Evolutionary conservation across 306 rosid genomes (phyloP).

Genomic region (Mimosa bimucronata): DNA sequence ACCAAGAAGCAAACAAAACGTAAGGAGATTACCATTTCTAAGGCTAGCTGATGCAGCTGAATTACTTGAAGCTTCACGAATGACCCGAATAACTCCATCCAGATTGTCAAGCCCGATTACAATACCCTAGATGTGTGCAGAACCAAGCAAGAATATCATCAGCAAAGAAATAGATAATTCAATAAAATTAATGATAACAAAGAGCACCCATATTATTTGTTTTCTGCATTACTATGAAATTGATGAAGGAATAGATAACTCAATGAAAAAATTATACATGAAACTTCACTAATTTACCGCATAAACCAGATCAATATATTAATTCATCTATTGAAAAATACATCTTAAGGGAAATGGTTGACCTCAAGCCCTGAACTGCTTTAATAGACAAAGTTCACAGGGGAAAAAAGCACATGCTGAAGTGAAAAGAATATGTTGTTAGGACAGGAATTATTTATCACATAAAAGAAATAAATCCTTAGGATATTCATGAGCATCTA

Average conservation of each 20-base stretch:
- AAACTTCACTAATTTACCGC: not conserved
- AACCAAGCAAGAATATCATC: conserved; percentile 28
- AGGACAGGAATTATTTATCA: not conserved
- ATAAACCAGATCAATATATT: not conserved
- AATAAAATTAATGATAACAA: not conserved
- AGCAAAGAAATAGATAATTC: not conserved
- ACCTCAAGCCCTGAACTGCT: not conserved
- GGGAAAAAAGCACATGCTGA: not conserved
- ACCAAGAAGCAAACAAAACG: conserved; percentile 15
- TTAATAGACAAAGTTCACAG: not conserved
- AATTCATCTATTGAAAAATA: not conserved
- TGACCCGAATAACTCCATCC: conserved; percentile 70
- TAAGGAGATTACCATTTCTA: conserved; percentile 59
- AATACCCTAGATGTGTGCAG: conserved; percentile 67
- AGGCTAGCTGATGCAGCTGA: conserved; percentile 66
- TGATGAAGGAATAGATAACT: not conserved
- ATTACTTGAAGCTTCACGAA: conserved; percentile 81
- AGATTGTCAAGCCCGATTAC: conserved; percentile 84
- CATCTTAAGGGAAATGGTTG: not conserved
- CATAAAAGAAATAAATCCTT: not conserved
- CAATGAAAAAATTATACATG: not conserved
- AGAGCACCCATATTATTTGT: not conserved
- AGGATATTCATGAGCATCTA: not conserved
- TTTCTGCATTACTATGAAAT: not conserved
- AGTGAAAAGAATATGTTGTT: not conserved